These are phyloP conservation scores for Opeltia flavorubescens DNA, from an alignment of 495 filamentous ascomycete genomes.

Conservation along the genomic window DNA sequence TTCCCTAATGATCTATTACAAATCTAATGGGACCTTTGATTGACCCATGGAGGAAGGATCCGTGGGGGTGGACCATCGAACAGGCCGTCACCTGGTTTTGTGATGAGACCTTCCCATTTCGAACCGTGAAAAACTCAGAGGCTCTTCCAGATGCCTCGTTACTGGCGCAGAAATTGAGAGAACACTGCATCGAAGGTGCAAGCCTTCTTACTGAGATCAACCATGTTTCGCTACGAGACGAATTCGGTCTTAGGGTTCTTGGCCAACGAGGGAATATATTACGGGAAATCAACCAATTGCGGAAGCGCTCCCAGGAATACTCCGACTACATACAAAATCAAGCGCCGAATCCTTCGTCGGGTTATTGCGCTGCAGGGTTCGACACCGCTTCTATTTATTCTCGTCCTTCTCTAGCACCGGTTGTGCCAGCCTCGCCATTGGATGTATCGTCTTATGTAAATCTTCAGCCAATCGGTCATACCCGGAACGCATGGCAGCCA, in stretches of 20 bases:
- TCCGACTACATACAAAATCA: constrained; percentile 4
- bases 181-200: constrained; percentile 46
- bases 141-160: constrained; percentile 33
- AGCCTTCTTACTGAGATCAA: constrained; percentile 41
- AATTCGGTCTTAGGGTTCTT: constrained; percentile 34
- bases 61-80: constrained; percentile 53
- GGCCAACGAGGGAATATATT: constrained; percentile 32
- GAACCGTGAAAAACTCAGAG: neutral
- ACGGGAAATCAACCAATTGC: constrained; percentile 32
- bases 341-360: neutral
- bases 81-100: constrained; percentile 52
- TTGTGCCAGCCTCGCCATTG: too few relatives aligned
- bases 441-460: too few relatives aligned
- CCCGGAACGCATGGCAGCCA: too few relatives aligned
- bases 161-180: constrained; percentile 40
- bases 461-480: too few relatives aligned
- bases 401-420: too few relatives aligned
- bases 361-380: too few relatives aligned
- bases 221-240: constrained; percentile 28
- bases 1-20: neutral
- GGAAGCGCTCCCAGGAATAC: constrained; percentile 27
- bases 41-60: constrained; percentile 30
- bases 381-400: too few relatives aligned
- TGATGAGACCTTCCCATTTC: constrained; percentile 25
- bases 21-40: neutral